A percentile compares a stretch with the other conserved stretches of the same genome.
These are phyloP conservation scores for Massariosphaeria phaeospora DNA, from an alignment of 495 filamentous ascomycete species.

Conservation along the genomic window DNA sequence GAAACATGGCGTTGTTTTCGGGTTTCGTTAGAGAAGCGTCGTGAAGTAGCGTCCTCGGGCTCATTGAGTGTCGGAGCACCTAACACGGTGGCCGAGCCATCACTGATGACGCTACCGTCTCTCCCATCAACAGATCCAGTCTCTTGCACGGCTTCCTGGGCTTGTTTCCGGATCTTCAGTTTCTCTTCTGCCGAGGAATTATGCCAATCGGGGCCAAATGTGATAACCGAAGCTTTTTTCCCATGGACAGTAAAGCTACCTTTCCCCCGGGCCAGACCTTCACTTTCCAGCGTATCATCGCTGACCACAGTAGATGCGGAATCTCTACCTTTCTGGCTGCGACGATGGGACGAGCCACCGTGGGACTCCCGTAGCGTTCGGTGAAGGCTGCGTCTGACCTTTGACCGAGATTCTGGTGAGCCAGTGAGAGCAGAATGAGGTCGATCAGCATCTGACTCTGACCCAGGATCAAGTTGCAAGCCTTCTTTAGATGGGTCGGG, in stretches of 20 bases:
- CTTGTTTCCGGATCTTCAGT: conserved; percentile 28
- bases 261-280: conserved; percentile 68
- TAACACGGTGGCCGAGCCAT: conserved; percentile 13
- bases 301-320: conserved; percentile 57
- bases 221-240: conserved; percentile 95
- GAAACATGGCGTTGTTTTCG: conserved; percentile 28
- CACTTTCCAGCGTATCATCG: conserved; percentile 58
- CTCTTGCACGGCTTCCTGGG: conserved; percentile 28
- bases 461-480: conserved; percentile 40
- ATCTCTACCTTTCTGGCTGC: conserved; percentile 72
- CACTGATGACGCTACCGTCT: conserved; percentile 18
- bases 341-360: conserved; percentile 42
- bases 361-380: conserved; percentile 84
- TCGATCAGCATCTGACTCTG: conserved; percentile 34
- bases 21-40: conserved; percentile 14
- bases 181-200: conserved; percentile 48
- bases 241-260: conserved; percentile 94
- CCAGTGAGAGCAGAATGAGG: conserved; percentile 16
- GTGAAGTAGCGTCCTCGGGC: conserved; percentile 18
- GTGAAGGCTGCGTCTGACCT: conserved; percentile 83
- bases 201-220: conserved; percentile 87
- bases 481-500: conserved; percentile 35
- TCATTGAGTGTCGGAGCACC: not conserved
- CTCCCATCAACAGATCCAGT: conserved; percentile 9
- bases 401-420: conserved; percentile 44